Conservation (phyloP, 2,329 filamentous ascomycete genomes). For the Laburnicola sp. region DNA sequence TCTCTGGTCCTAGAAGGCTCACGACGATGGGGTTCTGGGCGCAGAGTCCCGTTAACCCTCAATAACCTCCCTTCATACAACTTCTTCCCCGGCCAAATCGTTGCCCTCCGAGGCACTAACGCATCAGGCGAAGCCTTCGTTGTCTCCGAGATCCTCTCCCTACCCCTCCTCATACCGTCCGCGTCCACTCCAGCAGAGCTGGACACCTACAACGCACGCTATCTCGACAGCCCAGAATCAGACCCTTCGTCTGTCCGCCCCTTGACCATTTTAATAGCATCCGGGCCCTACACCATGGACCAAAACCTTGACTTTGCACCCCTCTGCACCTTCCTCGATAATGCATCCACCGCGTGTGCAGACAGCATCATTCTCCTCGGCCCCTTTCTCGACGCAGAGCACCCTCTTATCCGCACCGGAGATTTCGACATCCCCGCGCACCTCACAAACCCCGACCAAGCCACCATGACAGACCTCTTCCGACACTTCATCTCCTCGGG, state of each 20-base stretch:
- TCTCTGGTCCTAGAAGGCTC: slow-evolving; percentile 89
- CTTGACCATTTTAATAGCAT: slow-evolving; percentile 74
- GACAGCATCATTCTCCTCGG: slow-evolving; percentile 81
- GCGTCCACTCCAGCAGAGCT: slow-evolving; percentile 70
- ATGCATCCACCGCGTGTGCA: slow-evolving; percentile 72
- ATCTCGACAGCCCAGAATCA: slow-evolving; percentile 63
- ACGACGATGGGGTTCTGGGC: slow-evolving; percentile 77
- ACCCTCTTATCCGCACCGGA: slow-evolving; percentile 74
- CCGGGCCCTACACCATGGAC: slow-evolving; percentile 90
- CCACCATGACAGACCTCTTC: slow-evolving; percentile 82
- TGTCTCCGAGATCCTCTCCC: slow-evolving; percentile 72
- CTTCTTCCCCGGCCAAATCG: slow-evolving; percentile 94
- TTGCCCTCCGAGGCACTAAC: slow-evolving; percentile 84
- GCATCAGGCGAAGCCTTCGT: slow-evolving; percentile 81
- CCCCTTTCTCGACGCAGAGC: slow-evolving; percentile 89
- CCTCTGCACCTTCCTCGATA: slow-evolving; percentile 76
- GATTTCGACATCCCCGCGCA: slow-evolving; percentile 50
- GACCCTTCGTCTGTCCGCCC: slow-evolving; percentile 61
- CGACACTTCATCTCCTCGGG: slow-evolving; percentile 74
- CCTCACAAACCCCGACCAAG: slow-evolving; percentile 64
- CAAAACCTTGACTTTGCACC: slow-evolving; percentile 91
- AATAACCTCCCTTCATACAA: slow-evolving; percentile 70
- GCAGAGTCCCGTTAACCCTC: slow-evolving; percentile 78
- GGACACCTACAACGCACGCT: slow-evolving; percentile 67
- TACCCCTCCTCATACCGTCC: slow-evolving; percentile 74